Base-by-base conservation (phyloP, 768 basidiomycete species). In the Calvatia gigantea region DNA sequence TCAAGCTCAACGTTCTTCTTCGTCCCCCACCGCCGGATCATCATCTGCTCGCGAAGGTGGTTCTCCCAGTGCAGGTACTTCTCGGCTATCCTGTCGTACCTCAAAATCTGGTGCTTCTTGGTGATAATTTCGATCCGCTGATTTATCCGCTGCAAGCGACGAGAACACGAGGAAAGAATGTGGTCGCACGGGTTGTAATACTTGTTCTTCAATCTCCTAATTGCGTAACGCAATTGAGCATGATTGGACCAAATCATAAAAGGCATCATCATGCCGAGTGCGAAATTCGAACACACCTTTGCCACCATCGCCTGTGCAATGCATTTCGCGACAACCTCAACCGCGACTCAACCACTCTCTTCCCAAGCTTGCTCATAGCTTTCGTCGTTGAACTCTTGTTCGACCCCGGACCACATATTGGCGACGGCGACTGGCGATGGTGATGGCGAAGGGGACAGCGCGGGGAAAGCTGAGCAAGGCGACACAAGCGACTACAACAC, bases 11-110 rank as follows among this genome's bases (percentile, higher is more conserved):
- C 52, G 11, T 54, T 54, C 27, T 19, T 54, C 27, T 38, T 45
- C 33, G 44, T 45, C 0, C 52, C 52, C 52, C 52, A 54, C 42
- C 44, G 14, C 14, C 44, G 31, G 9, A 54, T 54, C 44, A 54
- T 54, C 52, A 54, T 54, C 42, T 54, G 52, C 27, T 54, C 52
- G 4, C 52, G 31, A 1, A 54, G 31, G 9, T 54, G 52, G 23
- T 54, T 44, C 52, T 54, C 43, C 52, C 52, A 54, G 11, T 54
- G 52, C 52, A 54, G 23, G 9, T 54, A 54, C 44, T 54, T 54
- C 29, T 54, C 52, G 5, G 52, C 52, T 17, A 54, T 46, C 33
- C 52, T 33, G 42, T 54, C 52, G 27, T 54, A 54, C 33, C 44
- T 43, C 44, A 54, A 25, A 25, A 54, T 54, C 52, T 54, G 43